These are phyloP conservation scores for Rhypophila decipiens DNA, from an alignment of 495 filamentous ascomycete genomes.

Conservation along the genomic window DNA sequence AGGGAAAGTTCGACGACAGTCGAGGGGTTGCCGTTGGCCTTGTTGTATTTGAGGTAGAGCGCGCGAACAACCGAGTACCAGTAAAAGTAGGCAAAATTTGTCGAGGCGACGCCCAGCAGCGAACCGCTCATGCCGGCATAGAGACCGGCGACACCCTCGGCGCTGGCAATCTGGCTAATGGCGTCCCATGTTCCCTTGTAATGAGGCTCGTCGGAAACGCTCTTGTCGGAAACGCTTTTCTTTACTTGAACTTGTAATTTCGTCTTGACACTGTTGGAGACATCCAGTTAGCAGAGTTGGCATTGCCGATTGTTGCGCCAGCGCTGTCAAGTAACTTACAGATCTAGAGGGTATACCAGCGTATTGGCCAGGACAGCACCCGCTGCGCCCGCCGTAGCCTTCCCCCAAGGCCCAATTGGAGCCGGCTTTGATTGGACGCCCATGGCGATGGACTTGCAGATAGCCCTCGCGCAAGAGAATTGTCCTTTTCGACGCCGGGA, in stretches of 20 bases:
- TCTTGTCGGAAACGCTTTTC: slow-evolving; percentile 32
- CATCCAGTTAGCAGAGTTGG: slow-evolving; percentile 1
- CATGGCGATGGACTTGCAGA: slow-evolving; percentile 46
- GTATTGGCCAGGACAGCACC: slow-evolving; percentile 94
- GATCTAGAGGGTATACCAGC: slow-evolving; percentile 91
- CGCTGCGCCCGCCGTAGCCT: slow-evolving; percentile 84
- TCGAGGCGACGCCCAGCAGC: slow-evolving; percentile 87
- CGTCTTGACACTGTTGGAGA: slow-evolving; percentile 72
- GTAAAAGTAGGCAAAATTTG: slow-evolving; percentile 99
- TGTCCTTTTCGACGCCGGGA: neutral
- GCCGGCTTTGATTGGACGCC: slow-evolving; percentile 71
- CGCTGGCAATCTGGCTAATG: slow-evolving; percentile 73
- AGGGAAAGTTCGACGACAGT: slow-evolving; percentile 81
- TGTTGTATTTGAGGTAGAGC: slow-evolving; percentile 67
- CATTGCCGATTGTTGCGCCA: neutral
- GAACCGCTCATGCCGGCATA: slow-evolving; percentile 86
- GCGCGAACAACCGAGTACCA: slow-evolving; percentile 91
- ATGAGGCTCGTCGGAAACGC: slow-evolving; percentile 49
- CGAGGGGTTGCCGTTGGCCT: slow-evolving; percentile 58
- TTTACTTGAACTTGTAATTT: slow-evolving; percentile 96
- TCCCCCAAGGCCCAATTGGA: slow-evolving; percentile 84
- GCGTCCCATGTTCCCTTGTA: slow-evolving; percentile 86
- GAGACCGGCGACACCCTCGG: slow-evolving; percentile 75
- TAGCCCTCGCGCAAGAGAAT: neutral
- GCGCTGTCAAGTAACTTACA: slow-evolving; percentile 52